Percentiles rank a stretch among this genome's conserved stretches.
Evolutionary conservation across 495 filamentous ascomycete species (phyloP).

Genomic region (Usnea hakonensis): DNA sequence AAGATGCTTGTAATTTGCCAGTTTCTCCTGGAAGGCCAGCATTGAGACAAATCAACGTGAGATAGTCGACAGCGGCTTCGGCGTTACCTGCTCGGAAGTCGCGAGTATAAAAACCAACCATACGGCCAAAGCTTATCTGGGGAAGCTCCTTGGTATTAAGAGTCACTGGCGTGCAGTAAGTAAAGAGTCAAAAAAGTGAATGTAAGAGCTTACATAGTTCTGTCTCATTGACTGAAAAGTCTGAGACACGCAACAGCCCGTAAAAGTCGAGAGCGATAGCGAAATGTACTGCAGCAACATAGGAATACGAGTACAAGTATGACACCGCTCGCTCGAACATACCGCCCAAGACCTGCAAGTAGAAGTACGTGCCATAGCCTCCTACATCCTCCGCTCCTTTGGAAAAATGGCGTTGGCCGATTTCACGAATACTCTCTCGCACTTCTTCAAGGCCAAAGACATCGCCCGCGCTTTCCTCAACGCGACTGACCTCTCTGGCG

Average conservation of each 20-base stretch:
- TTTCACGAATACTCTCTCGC: slow-evolving; percentile 73
- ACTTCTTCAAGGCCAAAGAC: slow-evolving; percentile 83
- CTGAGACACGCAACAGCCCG: slow-evolving; percentile 77
- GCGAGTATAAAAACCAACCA: slow-evolving; percentile 90
- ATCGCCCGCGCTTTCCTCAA: slow-evolving; percentile 77
- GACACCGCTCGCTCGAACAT: slow-evolving; percentile 93
- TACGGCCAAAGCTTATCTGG: slow-evolving; percentile 87
- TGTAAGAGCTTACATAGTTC: slow-evolving; percentile 53
- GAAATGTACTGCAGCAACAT: slow-evolving; percentile 90
- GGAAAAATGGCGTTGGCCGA: slow-evolving; percentile 81
- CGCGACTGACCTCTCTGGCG: slow-evolving; percentile 75
- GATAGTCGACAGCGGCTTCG: slow-evolving; percentile 85
- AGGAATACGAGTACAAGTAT: slow-evolving; percentile 81
- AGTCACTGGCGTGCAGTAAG: slow-evolving; percentile 46
- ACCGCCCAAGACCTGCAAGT: slow-evolving; percentile 79
- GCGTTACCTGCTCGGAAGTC: slow-evolving; percentile 88
- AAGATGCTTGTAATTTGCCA: slow-evolving; percentile 66
- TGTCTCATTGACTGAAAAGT: slow-evolving; percentile 58
- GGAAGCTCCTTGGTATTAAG: slow-evolving; percentile 67
- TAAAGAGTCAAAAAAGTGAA: slow-evolving; percentile 3
- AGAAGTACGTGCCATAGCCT: slow-evolving; percentile 83
- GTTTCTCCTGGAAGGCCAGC: slow-evolving; percentile 65
- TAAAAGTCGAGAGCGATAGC: slow-evolving; percentile 86
- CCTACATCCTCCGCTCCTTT: slow-evolving; percentile 62
- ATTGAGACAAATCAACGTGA: slow-evolving; percentile 87